These are phyloP conservation scores for Arabidopsis lyrata DNA, from an alignment of 441 rosid species.

Conservation along the genomic window DNA sequence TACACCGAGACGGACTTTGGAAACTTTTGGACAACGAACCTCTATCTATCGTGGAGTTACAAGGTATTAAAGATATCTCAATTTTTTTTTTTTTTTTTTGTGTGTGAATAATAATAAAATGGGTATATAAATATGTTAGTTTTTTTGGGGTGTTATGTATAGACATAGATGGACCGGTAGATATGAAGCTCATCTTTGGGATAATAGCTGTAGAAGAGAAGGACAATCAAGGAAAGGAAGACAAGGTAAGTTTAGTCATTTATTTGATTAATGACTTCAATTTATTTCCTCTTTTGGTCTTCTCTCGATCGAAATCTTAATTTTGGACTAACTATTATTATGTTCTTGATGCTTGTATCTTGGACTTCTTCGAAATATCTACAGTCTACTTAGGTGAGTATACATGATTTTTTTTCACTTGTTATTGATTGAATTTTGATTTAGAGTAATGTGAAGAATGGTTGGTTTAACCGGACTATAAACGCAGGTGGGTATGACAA, in stretches of 20 bases:
- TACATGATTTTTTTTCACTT: not conserved
- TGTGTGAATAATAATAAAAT: not conserved
- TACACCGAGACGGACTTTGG: slow-evolving; percentile 76
- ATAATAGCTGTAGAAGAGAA: slow-evolving; percentile 97
- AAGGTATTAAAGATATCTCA: slow-evolving; percentile 50
- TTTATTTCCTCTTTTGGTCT: not conserved
- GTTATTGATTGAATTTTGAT: not conserved
- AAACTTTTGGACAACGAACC: slow-evolving; percentile 94
- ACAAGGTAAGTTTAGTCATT: slow-evolving; percentile 63
- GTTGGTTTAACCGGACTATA: not conserved
- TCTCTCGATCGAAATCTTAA: not conserved
- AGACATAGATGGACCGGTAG: slow-evolving; percentile 99
- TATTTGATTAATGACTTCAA: not conserved
- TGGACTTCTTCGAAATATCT: slow-evolving; percentile 35
- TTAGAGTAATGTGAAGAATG: not conserved
- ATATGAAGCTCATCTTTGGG: slow-evolving; percentile 99
- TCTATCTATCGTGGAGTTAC: slow-evolving; percentile 98
- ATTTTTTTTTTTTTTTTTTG: not conserved
- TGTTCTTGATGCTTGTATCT: slow-evolving; percentile 37
- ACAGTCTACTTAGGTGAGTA: slow-evolving; percentile 92
- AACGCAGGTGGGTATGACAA: slow-evolving; percentile 93
- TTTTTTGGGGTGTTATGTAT: slow-evolving; percentile 18
- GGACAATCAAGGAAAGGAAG: slow-evolving; percentile 99
- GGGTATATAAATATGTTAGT: not conserved
- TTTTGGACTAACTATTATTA: slow-evolving; percentile 13